phyloP scores from a whole-genome alignment of 352 stramenopile species.

The Pythium chondricola region DNA sequence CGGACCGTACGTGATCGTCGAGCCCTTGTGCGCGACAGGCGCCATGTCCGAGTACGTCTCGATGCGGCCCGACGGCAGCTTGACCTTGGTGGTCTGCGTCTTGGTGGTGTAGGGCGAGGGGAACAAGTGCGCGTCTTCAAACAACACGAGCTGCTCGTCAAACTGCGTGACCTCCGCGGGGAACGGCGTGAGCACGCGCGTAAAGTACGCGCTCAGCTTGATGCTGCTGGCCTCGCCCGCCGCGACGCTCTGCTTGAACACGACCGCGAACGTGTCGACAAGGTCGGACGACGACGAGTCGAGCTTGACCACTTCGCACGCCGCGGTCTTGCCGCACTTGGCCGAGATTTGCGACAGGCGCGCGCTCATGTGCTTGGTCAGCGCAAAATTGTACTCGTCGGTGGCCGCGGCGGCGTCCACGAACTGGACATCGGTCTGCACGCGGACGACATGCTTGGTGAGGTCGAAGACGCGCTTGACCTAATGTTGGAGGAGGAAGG shows the following conservation, averaged over 20 bases:
- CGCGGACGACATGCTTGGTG: slow-evolving; percentile 76
- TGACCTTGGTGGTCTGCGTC: slow-evolving; percentile 82
- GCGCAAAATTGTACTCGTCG: slow-evolving; percentile 53
- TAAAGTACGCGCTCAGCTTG: slow-evolving; percentile 78
- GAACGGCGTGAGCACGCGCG: slow-evolving; percentile 71
- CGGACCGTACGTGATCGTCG: slow-evolving; percentile 68
- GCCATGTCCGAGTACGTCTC: slow-evolving; percentile 60
- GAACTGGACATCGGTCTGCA: slow-evolving; percentile 71
- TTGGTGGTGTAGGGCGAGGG: slow-evolving; percentile 69
- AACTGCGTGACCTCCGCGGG: slow-evolving; percentile 69
- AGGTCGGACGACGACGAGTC: slow-evolving; percentile 23
- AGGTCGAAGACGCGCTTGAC: slow-evolving; percentile 75
- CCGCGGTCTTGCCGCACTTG: slow-evolving; percentile 62
- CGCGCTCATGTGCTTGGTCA: slow-evolving; percentile 45
- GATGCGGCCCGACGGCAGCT: slow-evolving; percentile 66
- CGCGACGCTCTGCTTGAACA: slow-evolving; percentile 53
- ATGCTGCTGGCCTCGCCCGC: slow-evolving; percentile 45
- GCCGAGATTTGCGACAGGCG: slow-evolving; percentile 54
- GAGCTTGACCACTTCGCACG: slow-evolving; percentile 56
- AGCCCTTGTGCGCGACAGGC: slow-evolving; percentile 66
- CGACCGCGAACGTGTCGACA: slow-evolving; percentile 61
- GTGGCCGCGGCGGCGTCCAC: slow-evolving; percentile 47
- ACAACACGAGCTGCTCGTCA: slow-evolving; percentile 84
- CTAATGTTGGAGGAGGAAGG: slow-evolving; percentile 21
- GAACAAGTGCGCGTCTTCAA: slow-evolving; percentile 57